A percentile compares a stretch with the other conserved stretches of the same genome.
phyloP scores from a whole-genome alignment of 176 grass and related monocot species.

The Rhynchospora tenuis region DNA sequence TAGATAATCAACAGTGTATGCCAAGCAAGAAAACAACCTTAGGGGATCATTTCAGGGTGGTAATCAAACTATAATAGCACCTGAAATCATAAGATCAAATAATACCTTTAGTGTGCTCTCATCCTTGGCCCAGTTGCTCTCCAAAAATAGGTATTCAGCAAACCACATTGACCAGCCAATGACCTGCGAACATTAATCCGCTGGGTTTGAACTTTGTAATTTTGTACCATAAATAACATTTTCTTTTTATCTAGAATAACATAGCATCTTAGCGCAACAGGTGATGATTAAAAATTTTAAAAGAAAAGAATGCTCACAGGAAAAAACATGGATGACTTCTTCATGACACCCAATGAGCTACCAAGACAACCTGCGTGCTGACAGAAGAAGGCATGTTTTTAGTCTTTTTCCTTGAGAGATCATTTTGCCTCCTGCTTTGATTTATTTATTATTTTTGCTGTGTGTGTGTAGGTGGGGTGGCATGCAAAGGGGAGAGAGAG shows the following conservation, averaged over 20 bases:
- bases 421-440: too few relatives aligned
- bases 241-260: background rate
- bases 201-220: constrained; percentile 16
- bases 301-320: constrained; percentile 44
- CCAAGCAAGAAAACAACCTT: background rate
- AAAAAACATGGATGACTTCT: constrained; percentile 80
- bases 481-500: background rate
- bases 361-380: constrained; percentile 92
- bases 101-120: constrained; percentile 67
- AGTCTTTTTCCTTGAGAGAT: constrained; percentile 10
- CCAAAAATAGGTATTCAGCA: constrained; percentile 82
- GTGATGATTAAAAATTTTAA: constrained; percentile 21
- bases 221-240: background rate
- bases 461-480: background rate
- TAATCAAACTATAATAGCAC: constrained; percentile 26
- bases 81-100: constrained; percentile 22
- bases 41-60: background rate
- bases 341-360: constrained; percentile 87
- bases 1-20: too few relatives aligned
- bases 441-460: too few relatives aligned
- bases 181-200: constrained; percentile 40
- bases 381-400: background rate
- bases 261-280: background rate
- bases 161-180: constrained; percentile 96
- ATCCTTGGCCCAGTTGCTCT: constrained; percentile 89